Evolutionary conservation across 371 early-diverging fungal species (phyloP), one percentile per base, ranked within the genome.

Genomic region (Sanchytrium tribonematis): DNA sequence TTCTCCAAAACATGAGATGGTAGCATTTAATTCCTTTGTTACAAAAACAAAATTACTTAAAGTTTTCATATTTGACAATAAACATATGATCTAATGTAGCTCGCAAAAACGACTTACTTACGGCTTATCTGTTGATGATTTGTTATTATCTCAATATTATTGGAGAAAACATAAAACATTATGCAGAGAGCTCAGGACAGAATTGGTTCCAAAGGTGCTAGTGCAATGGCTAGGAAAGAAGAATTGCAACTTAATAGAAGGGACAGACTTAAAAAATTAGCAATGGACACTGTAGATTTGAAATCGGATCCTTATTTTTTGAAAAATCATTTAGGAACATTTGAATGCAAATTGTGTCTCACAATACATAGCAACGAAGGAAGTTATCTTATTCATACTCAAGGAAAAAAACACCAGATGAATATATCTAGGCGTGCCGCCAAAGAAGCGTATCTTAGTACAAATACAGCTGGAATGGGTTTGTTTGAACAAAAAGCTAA

Each of bases 331-430:
- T 78, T 94, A 67, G 97, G 97, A 22, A 88, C 92, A 0, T 95
- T 28, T 29, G 29, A 32, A 31, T 67, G 65, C 30, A 30, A 27
- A 66, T 70, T 66, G n/a, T 77, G 79, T 77, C 78, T 93, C 31
- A 94, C 94, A 17, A 80, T 93, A 1, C 95, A 94, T 77, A 89
- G 84, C 69, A 94, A 91, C 75, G 97, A 97, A 76, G 97, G 96
- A 0, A 87, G 88, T 1, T 97, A 97, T 77, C 79, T 97, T 30
- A 91, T 93, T 1, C 97, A 97, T 72, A 97, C 97, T 1, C 97
- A 97, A 77, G 97, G 95, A 68, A 95, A 95, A 74, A 97, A 97
- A 80, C 97, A 97, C 83, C 93, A 93, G 72, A 87, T 89, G 65
- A 97, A 97, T 72, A 74, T 97, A 69, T 91, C 89, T 1, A 82